These are phyloP conservation scores for Tetrahymena borealis DNA, from an alignment of 73 alveolate species.

Conservation along the genomic window DNA sequence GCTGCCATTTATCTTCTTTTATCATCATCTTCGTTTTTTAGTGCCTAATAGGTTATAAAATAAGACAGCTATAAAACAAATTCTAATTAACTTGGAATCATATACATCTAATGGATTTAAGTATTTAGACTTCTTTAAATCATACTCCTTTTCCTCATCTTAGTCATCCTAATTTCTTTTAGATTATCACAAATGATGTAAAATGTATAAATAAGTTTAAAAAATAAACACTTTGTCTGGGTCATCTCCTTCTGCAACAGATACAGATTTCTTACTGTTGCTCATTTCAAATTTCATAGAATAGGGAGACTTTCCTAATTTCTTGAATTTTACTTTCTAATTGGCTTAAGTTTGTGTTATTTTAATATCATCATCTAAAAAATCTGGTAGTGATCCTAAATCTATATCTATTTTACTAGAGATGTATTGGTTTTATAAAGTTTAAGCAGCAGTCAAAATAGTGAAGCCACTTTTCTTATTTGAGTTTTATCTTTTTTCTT, in stretches of 20 bases:
- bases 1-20: not conserved
- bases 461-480: not conserved
- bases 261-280: not conserved
- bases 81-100: not conserved
- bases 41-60: not conserved
- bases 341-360: not conserved
- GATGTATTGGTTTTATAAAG: not conserved
- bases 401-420: not conserved
- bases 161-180: not conserved
- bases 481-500: not conserved
- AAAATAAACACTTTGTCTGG: not conserved
- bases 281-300: not conserved
- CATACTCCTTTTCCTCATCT: not conserved
- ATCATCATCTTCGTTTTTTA: not conserved
- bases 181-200: not conserved
- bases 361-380: not conserved
- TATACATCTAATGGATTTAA: not conserved
- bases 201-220: not conserved
- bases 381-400: not conserved
- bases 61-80: not conserved
- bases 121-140: not conserved
- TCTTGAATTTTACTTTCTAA: not conserved
- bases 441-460: not conserved
- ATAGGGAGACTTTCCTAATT: not conserved
- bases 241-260: not conserved